These are phyloP conservation scores for Periconia sp. DNA, from an alignment of 2,329 filamentous ascomycete genomes.

Conservation along the genomic window DNA sequence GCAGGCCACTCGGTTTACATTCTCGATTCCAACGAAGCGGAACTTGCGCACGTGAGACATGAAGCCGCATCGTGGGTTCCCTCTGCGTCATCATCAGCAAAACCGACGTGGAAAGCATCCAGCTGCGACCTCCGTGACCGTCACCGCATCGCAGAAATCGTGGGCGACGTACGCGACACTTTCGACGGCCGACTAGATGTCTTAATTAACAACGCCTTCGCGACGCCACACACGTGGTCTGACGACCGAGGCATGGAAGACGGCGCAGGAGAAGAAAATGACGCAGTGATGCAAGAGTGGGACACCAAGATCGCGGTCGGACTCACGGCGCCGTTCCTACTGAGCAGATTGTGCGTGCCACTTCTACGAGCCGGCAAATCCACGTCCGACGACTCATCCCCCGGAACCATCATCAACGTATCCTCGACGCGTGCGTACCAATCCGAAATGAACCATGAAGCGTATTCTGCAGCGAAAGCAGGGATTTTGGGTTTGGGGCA, in stretches of 20 bases:
- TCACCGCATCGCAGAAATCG: constrained; percentile 37
- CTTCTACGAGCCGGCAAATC: constrained; percentile 24
- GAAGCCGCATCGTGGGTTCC: constrained; percentile 28
- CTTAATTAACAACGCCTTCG: constrained; percentile 40
- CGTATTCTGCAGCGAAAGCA: constrained; percentile 54
- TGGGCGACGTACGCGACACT: constrained; percentile 39
- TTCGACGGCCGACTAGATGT: constrained; percentile 38
- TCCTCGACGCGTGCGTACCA: constrained; percentile 54
- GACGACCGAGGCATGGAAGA: constrained; percentile 33
- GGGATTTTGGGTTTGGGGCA: constrained; percentile 54
- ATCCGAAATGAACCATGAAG: constrained; percentile 53
- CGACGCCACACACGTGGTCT: constrained; percentile 28
- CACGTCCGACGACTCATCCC: constrained; percentile 13
- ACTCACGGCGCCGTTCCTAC: constrained; percentile 36
- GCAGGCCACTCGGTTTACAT: constrained; percentile 50
- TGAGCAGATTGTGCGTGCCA: constrained; percentile 34
- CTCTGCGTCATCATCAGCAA: constrained; percentile 3
- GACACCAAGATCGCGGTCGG: constrained; percentile 36
- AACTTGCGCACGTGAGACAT: constrained; percentile 41
- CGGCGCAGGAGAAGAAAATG: constrained; percentile 33
- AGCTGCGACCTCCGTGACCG: constrained; percentile 46
- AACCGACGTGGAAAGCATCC: constrained; percentile 19
- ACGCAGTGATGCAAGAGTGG: constrained; percentile 36
- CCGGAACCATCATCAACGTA: constrained; percentile 48
- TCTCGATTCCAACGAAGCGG: constrained; percentile 47